phyloP scores from a whole-genome alignment of 768 basidiomycete genomes.

The Amanita rimosa region DNA sequence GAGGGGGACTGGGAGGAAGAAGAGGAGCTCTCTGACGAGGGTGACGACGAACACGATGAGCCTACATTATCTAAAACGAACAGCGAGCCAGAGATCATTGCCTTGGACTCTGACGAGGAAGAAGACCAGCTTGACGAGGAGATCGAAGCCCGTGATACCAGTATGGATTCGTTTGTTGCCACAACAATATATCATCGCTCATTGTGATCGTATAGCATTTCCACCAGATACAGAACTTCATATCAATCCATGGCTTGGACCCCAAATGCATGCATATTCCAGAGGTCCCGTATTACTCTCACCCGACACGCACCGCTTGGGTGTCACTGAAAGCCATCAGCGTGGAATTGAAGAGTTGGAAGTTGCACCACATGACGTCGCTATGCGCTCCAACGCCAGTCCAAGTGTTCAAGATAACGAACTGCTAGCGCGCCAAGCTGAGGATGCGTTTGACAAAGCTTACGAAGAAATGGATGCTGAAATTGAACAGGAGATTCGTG shows the following conservation, averaged over 20 bases:
- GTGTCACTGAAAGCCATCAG: conserved; percentile 10
- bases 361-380: neutral
- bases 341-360: conserved; percentile 6
- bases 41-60: conserved; percentile 6
- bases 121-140: conserved; percentile 8
- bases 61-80: neutral
- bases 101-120: conserved; percentile 14
- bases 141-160: conserved; percentile 20
- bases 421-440: neutral
- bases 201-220: conserved; percentile 13
- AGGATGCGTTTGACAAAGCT: neutral
- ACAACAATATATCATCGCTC: neutral
- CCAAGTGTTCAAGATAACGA: neutral
- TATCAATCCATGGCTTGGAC: conserved; percentile 23
- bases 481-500: conserved; percentile 1
- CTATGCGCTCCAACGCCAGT: neutral
- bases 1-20: conserved; percentile 11
- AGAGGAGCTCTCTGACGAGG: conserved; percentile 7
- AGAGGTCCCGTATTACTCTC: neutral
- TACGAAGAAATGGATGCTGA: conserved; percentile 12
- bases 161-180: conserved; percentile 12
- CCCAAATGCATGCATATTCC: conserved; percentile 22
- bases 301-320: conserved; percentile 4
- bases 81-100: conserved; percentile 8
- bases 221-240: conserved; percentile 9